phyloP scores from a whole-genome alignment of 371 early-diverging fungal genomes.

The Massospora cicadina region DNA sequence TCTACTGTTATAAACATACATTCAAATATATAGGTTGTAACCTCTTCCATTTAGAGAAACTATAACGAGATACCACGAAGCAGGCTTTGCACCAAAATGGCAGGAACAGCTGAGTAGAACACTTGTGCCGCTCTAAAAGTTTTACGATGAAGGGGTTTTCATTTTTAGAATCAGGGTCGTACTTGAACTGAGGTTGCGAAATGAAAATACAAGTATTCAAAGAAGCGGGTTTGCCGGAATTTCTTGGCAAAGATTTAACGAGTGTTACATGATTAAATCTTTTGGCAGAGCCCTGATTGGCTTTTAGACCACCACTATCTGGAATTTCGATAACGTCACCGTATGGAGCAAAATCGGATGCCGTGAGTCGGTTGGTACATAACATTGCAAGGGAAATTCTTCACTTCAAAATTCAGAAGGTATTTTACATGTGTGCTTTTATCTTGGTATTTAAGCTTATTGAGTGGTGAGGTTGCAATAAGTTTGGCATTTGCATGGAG shows the following conservation, averaged over 20 bases:
- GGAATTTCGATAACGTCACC: conserved; percentile 11
- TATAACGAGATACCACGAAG: conserved; percentile 50
- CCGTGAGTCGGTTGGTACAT: no score
- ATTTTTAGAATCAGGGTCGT: not conserved
- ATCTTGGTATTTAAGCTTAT: no score
- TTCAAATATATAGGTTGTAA: not conserved
- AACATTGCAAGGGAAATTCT: no score
- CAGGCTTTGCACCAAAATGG: conserved; percentile 19
- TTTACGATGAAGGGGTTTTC: conserved; percentile 26
- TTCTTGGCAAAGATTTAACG: not conserved
- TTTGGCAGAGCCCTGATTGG: conserved; percentile 15
- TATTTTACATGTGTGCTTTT: no score
- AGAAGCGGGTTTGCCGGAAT: conserved; percentile 5
- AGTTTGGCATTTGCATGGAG: no score
- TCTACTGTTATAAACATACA: conserved; percentile 12
- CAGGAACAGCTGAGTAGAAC: conserved; percentile 41
- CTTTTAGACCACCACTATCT: not conserved
- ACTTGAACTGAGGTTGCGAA: not conserved
- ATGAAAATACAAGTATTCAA: conserved; percentile 12
- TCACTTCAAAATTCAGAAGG: no score
- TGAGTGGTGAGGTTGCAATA: no score
- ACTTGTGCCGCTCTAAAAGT: conserved; percentile 69
- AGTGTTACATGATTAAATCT: conserved; percentile 11
- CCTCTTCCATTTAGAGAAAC: conserved; percentile 51
- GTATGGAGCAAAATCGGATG: conserved; percentile 7